phyloP scores from a whole-genome alignment of 768 basidiomycete species.

The Galerina marginata region DNA sequence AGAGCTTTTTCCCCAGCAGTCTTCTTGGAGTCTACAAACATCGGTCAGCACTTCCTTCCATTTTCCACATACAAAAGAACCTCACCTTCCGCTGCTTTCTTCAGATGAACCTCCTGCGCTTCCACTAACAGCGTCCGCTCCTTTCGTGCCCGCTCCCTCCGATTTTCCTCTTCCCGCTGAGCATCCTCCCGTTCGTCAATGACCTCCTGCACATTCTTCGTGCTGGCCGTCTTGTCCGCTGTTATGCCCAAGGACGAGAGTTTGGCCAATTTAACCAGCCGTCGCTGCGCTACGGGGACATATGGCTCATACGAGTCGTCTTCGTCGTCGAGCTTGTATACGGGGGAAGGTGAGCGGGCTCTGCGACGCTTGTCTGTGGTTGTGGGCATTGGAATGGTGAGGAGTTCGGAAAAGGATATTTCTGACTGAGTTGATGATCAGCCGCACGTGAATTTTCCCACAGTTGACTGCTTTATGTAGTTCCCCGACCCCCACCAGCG shows the following conservation, averaged over 20 bases:
- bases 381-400: neutral
- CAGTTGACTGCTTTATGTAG: no score
- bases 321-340: conserved; percentile 67
- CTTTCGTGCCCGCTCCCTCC: conserved; percentile 75
- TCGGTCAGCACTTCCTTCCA: neutral
- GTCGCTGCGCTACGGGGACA: conserved; percentile 84
- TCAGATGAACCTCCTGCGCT: conserved; percentile 92
- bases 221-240: conserved; percentile 54
- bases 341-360: conserved; percentile 60
- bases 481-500: no score
- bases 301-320: conserved; percentile 81
- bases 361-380: conserved; percentile 53
- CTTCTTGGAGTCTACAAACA: conserved; percentile 76
- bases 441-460: no score
- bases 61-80: conserved; percentile 2
- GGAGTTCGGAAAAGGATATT: neutral
- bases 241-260: conserved; percentile 66
- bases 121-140: conserved; percentile 90
- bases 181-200: conserved; percentile 74
- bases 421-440: no score
- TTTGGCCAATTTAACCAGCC: conserved; percentile 80
- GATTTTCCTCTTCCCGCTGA: conserved; percentile 78
- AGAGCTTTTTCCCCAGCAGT: conserved; percentile 83
- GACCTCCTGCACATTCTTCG: conserved; percentile 59
- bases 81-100: conserved; percentile 82